Percentiles rank a stretch among this genome's conserved stretches.
Evolutionary conservation across 2,329 filamentous ascomycete species (phyloP).

Genomic region (Alternaria solani): DNA sequence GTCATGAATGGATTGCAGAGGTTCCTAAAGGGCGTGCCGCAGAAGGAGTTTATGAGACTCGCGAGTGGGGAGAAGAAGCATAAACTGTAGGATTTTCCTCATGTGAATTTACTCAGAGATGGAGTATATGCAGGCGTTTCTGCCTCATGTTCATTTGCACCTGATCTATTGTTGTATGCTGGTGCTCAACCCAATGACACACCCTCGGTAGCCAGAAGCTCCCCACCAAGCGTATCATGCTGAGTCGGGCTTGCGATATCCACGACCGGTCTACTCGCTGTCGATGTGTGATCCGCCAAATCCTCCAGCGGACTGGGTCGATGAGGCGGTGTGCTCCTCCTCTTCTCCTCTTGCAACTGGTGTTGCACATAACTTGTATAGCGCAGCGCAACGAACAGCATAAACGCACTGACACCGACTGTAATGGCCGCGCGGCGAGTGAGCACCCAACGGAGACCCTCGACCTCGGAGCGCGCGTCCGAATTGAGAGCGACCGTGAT

Average conservation of each 20-base stretch:
- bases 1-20: constrained; percentile 85
- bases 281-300: neutral
- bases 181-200: constrained; percentile 41
- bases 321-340: constrained; percentile 39
- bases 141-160: neutral
- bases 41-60: constrained; percentile 87
- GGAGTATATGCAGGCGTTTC: neutral
- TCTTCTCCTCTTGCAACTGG: constrained; percentile 51
- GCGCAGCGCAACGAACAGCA: constrained; percentile 54
- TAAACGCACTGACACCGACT: constrained; percentile 58
- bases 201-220: constrained; percentile 44
- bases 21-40: constrained; percentile 81
- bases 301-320: constrained; percentile 24
- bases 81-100: constrained; percentile 70
- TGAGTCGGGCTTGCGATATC: constrained; percentile 12
- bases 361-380: constrained; percentile 52
- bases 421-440: constrained; percentile 70
- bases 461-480: constrained; percentile 90
- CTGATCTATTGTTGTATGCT: neutral
- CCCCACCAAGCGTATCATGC: constrained; percentile 38
- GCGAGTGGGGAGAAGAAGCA: constrained; percentile 91
- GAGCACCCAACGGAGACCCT: constrained; percentile 86
- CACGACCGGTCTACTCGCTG: constrained; percentile 3
- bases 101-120: neutral
- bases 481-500: constrained; percentile 91